These are phyloP conservation scores for Penicillium corylophilum DNA, from an alignment of 2,329 filamentous ascomycete genomes.

Conservation along the genomic window DNA sequence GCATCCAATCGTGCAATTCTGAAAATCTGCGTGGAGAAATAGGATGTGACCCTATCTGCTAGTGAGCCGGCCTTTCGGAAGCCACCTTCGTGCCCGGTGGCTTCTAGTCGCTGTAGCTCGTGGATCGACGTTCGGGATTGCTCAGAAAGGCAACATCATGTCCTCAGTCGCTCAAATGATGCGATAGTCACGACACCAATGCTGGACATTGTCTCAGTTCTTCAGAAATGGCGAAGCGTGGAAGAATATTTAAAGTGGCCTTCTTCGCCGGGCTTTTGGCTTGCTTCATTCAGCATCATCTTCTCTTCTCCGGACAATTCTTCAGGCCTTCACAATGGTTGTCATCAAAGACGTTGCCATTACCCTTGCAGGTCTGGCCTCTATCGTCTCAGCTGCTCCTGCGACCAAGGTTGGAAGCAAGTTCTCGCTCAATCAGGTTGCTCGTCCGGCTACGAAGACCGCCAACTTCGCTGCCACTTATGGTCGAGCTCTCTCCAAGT, in stretches of 20 bases:
- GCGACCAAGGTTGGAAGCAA: constrained; percentile 19
- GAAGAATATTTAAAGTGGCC: not conserved
- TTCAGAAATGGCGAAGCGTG: not conserved
- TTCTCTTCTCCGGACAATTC: not conserved
- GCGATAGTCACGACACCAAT: not conserved
- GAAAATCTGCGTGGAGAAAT: not conserved
- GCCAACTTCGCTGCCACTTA: constrained; percentile 30
- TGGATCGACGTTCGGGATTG: not conserved
- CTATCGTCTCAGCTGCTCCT: constrained; percentile 28
- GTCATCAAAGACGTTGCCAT: constrained; percentile 28
- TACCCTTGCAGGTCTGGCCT: constrained; percentile 24
- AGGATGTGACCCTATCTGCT: not conserved
- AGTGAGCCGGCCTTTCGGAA: not conserved
- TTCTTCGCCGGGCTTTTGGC: not conserved
- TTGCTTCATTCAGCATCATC: not conserved
- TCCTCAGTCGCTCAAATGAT: not conserved
- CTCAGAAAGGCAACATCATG: not conserved
- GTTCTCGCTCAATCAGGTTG: constrained; percentile 33
- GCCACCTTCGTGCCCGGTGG: not conserved
- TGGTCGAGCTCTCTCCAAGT: constrained; percentile 27
- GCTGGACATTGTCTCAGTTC: not conserved
- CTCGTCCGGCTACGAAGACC: constrained; percentile 16
- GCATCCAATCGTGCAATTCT: not conserved
- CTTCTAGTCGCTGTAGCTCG: not conserved
- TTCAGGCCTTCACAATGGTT: constrained; percentile 25